These are phyloP conservation scores for Croton laevigatus DNA, from an alignment of 441 rosid species.

Conservation along the genomic window DNA sequence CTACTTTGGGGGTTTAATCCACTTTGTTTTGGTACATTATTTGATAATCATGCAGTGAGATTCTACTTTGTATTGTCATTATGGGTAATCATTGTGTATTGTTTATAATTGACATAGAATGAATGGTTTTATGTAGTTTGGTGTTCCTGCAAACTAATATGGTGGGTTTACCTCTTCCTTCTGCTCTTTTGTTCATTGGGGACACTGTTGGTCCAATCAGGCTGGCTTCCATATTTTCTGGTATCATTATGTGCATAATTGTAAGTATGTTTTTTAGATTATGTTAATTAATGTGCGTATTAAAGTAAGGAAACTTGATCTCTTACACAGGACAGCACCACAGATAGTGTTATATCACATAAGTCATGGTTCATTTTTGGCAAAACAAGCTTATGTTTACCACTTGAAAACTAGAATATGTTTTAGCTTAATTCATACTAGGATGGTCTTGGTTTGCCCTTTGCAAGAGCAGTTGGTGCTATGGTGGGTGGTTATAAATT, in stretches of 20 bases:
- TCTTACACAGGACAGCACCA: background rate
- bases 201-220: conserved; percentile 32
- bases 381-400: background rate
- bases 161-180: conserved; percentile 24
- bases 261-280: conserved; percentile 38
- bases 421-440: background rate
- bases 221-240: conserved; percentile 42
- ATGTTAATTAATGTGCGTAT: background rate
- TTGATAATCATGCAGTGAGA: background rate
- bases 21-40: background rate
- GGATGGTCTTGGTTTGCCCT: background rate
- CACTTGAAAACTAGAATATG: background rate
- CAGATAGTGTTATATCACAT: background rate
- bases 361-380: background rate
- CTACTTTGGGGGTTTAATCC: background rate
- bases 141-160: conserved; percentile 16
- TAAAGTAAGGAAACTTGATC: background rate
- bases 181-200: conserved; percentile 17
- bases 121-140: conserved; percentile 7
- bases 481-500: background rate
- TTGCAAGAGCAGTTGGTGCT: background rate
- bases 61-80: too few species aligned
- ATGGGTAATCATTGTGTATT: background rate
- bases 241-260: conserved; percentile 56
- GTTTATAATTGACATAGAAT: background rate